Evolutionary conservation across 2,329 filamentous ascomycete genomes (phyloP).

Genomic region (Cordyceps pruinosa): DNA sequence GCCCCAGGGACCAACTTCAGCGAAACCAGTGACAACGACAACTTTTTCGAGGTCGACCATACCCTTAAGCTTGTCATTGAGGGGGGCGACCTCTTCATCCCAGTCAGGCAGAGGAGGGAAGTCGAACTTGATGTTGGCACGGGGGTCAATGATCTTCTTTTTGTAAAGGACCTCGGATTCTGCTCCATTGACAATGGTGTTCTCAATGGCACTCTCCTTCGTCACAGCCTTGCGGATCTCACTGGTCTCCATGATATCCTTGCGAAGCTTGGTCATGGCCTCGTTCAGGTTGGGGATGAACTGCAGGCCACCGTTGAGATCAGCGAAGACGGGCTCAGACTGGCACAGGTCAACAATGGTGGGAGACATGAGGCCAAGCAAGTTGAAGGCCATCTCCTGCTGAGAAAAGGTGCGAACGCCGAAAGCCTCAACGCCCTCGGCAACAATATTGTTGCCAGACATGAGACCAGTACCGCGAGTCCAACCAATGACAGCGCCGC

Average conservation of each 20-base stretch:
- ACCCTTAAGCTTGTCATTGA: constrained; percentile 82
- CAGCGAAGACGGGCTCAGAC: constrained; percentile 88
- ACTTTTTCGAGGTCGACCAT: constrained; percentile 99
- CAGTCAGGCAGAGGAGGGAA: constrained; percentile 89
- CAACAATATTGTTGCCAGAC: constrained; percentile 95
- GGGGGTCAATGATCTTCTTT: constrained; percentile 86
- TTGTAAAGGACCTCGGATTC: constrained; percentile 88
- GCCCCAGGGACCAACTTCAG: constrained; percentile 95
- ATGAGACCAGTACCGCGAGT: constrained; percentile 97
- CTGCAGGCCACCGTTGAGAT: constrained; percentile 94
- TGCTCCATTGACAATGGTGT: constrained; percentile 94
- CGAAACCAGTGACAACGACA: constrained; percentile 93
- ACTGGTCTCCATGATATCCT: constrained; percentile 90
- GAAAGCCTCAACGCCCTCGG: constrained; percentile 92
- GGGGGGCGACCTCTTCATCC: constrained; percentile 82
- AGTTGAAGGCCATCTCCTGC: constrained; percentile 99
- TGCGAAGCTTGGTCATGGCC: constrained; percentile 86
- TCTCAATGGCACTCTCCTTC: constrained; percentile 93
- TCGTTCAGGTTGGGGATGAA: constrained; percentile 95
- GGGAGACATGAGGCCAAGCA: constrained; percentile 92
- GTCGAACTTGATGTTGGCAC: constrained; percentile 96
- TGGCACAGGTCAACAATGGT: constrained; percentile 93
- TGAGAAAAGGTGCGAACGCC: constrained; percentile 98
- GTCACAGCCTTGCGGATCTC: constrained; percentile 89
- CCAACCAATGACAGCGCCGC: constrained; percentile 97